Base-by-base conservation (phyloP, 2,329 filamentous ascomycete species). In the Epicoccum sorghinum region DNA sequence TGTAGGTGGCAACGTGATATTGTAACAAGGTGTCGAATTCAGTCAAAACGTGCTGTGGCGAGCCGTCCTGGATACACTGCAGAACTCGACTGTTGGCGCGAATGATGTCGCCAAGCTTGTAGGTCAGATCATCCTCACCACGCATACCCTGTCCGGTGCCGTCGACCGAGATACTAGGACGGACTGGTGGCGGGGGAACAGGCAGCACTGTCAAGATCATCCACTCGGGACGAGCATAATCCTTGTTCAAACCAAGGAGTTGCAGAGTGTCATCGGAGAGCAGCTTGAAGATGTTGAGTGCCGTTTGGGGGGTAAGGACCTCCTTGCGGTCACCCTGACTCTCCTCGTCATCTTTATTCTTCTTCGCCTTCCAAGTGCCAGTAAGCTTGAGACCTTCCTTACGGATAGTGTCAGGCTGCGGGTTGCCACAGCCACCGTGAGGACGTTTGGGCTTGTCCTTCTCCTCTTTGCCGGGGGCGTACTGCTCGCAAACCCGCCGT, bases 31-130 rank as follows among this genome's bases (percentile, higher is more conserved):
- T 87, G 75, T 96, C 91, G 55, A 97, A 98, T 68, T 99, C 95
- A 55, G 87, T 85, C 13, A 92, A 86, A 62, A 98, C 91, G 76
- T 99, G 95, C 60, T 90, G 88, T 0, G 95, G 92, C 3, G 93
- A 93, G 52, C 95, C 95, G 75, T 97, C 92, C 55, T 90, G 86
- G 68, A 96, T 91, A 56, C 92, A 95, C 65, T 95, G 89, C 64
- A 90, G 88, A 52, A 99, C 93, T 67, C 96, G 97, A 65, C 90
- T 89, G 78, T 99, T 99, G 66, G 95, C 93, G 64, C 95, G 92
- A 66, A 99, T 95, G 68, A 99, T 97, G 77, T 99, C 95, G 69
- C 93, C 93, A 29, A 99, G 82, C 79, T 99, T 99, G 84, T 97
- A 99, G 0, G 95, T 99, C 83, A 99, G 84, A 82, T 99, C 96